These are phyloP conservation scores for Phaseolus coccineus DNA, from an alignment of 331 rosid species.

Conservation along the genomic window DNA sequence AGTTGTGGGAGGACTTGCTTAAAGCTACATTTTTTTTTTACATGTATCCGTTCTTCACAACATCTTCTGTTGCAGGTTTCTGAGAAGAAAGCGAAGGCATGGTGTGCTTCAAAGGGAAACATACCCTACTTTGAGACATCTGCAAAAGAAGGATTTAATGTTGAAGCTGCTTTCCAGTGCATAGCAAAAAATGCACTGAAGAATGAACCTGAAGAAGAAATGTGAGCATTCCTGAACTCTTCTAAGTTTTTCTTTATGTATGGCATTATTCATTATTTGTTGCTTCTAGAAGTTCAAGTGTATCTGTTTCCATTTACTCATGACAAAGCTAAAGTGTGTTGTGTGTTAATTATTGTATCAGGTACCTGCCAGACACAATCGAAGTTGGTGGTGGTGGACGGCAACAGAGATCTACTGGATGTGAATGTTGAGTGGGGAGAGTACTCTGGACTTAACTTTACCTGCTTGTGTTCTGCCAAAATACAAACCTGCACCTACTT, in stretches of 20 bases:
- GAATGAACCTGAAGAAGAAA: slow-evolving; percentile 98
- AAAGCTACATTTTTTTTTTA: neutral
- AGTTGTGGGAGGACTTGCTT: too few species aligned
- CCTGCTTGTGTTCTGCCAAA: slow-evolving; percentile 37
- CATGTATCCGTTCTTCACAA: neutral
- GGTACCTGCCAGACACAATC: slow-evolving; percentile 91
- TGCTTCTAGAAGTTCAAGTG: neutral
- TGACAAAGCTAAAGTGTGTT: slow-evolving; percentile 4
- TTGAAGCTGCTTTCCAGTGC: slow-evolving; percentile 91
- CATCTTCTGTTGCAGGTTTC: slow-evolving; percentile 64
- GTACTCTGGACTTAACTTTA: slow-evolving; percentile 31
- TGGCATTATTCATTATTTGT: neutral
- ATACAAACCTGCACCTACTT: slow-evolving; percentile 29
- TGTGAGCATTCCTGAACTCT: slow-evolving; percentile 57
- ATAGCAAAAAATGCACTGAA: slow-evolving; percentile 94
- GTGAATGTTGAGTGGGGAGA: slow-evolving; percentile 72
- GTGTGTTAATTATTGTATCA: slow-evolving; percentile 45
- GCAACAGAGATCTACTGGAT: slow-evolving; percentile 92
- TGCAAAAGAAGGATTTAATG: slow-evolving; percentile 95
- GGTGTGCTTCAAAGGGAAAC: slow-evolving; percentile 99
- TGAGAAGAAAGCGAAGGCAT: slow-evolving; percentile 96
- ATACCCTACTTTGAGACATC: slow-evolving; percentile 97
- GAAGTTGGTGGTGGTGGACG: slow-evolving; percentile 82
- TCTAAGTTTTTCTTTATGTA: neutral
- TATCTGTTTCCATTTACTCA: neutral